Base-by-base conservation (phyloP, 805 yeast species). In the Pichia paraexigua region DNA sequence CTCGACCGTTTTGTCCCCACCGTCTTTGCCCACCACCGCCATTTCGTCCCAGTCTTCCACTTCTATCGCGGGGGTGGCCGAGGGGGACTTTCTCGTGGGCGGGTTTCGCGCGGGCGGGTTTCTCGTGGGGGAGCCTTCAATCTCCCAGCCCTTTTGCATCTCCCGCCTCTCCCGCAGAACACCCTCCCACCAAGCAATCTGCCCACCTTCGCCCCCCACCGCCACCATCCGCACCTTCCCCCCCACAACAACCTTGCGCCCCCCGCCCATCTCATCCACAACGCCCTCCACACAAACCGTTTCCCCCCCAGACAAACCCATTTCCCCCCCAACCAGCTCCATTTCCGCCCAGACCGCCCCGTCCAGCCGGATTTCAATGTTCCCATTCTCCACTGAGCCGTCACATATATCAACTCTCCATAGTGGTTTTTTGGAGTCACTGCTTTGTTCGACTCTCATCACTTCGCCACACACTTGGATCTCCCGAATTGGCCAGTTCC, bases 401-500 rank as follows among this genome's bases (percentile, higher is more conserved):
- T 55, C 58, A 41, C 49, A 53, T 11, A 53, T 27, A 9, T 3
- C 6, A 1, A 47, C 43, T 32, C 24, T 18, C 25, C 42, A 43
- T 8, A 12, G 13, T 10, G 6, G 3, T 10, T 21, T 5, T 7
- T 10, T 25, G n/a, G 25, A 27, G 13, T 48, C 48, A 9, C 18
- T 15, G 18, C 5, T 17, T 24, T 5, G 18, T 13, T 4, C 25
- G 2, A 35, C 39, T 8, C 21, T 9, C 22, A 49, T 20, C 2
- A 55, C 40, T 18, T 47, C 45, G 0, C 80, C 82, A 37, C 62
- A 45, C 0, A 77, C 51, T 15, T 56, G 54, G 0, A 77, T 57
- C 21, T 56, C 57, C 20, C 60, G 55, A 2, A 77, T 47, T 0
- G 82, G 82, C 59, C 76, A 74, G 53, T 77, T 77, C 1, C 61